Base-by-base conservation (phyloP, 805 yeast species). In the Barnettozyma siamensis region DNA sequence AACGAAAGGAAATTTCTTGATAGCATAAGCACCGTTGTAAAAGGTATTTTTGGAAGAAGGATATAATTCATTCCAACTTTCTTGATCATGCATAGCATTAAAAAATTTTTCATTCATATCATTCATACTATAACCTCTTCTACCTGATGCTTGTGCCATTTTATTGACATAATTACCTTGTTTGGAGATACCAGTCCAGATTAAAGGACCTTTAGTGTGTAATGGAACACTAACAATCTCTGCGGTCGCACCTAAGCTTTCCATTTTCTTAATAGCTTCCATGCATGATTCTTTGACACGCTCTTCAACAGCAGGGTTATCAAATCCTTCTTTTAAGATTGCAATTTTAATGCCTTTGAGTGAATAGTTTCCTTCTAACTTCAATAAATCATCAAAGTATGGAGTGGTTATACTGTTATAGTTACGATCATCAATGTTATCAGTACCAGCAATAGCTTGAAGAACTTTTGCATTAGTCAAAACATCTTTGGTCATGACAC, bases 151-250 rank as follows among this genome's bases (percentile, higher is more conserved):
- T 20, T 19, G 26, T 6, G 24, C 15, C 29, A 37, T 16, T 37
- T 37, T 37, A n/a, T 16, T 37, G 5, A 18, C 11, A 23, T 41
- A 44, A 4, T 43, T 63, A 31, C 54, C 55, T 40, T 46, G 49
- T 43, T 57, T 58, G 39, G 47, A 63, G 40, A 52, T 59, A 30
- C 58, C 55, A 46, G 65, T 62, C 69, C 69, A 64, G 35, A 65
- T 56, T 28, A 60, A 62, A 7, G 69, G 65, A 10, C 66, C 70
- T 33, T 53, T 51, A 3, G 60, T 5, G n/a, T 36, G 38, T 21
- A 36, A 11, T 16, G 38, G 38, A 21, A 36, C n/a, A n/a, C 38
- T 36, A 18, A 36, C 38, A 19, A 15, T 20, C 16, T 36, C 27
- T 15, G 18, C 32, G 15, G 18, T 29, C 8, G 38, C 38, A 9